Conservation (phyloP, 2,329 filamentous ascomycete genomes). For the Hymenotorrendiella dingleyae region DNA sequence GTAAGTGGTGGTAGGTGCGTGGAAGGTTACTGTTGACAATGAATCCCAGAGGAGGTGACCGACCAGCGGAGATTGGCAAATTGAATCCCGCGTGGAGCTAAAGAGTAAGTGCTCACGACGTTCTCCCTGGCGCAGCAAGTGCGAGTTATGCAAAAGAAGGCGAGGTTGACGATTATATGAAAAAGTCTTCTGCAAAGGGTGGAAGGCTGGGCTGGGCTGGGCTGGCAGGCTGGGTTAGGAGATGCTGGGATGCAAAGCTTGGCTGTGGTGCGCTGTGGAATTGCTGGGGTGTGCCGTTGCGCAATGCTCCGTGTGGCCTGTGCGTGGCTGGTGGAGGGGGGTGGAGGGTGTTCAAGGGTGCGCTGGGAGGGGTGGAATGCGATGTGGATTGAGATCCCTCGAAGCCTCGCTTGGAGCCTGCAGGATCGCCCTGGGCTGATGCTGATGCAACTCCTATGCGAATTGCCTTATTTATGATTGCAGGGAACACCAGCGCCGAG, state of each 20-base stretch:
- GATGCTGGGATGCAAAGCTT: slow-evolving; percentile 1
- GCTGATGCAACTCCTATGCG: slow-evolving; percentile 6
- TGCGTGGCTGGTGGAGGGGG: neutral
- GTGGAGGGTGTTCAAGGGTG: neutral
- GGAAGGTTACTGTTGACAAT: too few species aligned
- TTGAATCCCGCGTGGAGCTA: neutral
- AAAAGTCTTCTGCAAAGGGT: neutral
- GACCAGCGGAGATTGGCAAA: slow-evolving; percentile 11
- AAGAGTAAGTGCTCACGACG: neutral
- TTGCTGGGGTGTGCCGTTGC: neutral
- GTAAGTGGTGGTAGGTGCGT: too few species aligned
- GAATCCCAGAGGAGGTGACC: slow-evolving; percentile 7
- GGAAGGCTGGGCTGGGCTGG: neutral
- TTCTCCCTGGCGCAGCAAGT: slow-evolving; percentile 7
- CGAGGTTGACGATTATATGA: slow-evolving; percentile 9
- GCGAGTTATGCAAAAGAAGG: slow-evolving; percentile 6
- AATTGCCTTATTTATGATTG: slow-evolving; percentile 3
- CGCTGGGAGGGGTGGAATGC: neutral
- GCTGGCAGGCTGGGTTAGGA: neutral
- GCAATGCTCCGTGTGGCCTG: neutral
- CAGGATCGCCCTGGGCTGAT: slow-evolving; percentile 15
- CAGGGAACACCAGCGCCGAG: neutral
- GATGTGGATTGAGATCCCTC: slow-evolving; percentile 4
- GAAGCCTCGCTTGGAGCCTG: slow-evolving; percentile 17
- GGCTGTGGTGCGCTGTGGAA: neutral